Conservation (phyloP, 768 basidiomycete species). For the Lactifluus echinatus region DNA sequence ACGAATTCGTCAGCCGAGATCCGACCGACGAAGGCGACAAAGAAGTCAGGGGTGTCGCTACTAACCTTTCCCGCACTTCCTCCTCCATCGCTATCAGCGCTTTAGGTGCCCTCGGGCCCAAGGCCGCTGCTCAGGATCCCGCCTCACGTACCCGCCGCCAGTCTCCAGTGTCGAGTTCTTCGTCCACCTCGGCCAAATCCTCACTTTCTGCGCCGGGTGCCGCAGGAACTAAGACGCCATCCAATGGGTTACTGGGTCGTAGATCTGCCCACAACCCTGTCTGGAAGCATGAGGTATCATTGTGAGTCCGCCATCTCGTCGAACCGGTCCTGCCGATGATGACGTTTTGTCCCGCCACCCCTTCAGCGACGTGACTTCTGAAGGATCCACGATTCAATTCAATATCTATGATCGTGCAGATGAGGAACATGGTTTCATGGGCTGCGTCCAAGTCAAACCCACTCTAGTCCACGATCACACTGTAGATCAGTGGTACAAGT, state of each 20-base stretch:
- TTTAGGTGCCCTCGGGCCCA: conserved; percentile 52
- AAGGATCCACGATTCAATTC: conserved; percentile 72
- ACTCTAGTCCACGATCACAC: conserved; percentile 87
- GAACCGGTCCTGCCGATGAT: neutral
- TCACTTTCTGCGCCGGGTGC: conserved; percentile 19
- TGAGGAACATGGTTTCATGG: conserved; percentile 82
- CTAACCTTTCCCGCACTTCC: conserved; percentile 43
- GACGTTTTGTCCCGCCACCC: conserved; percentile 5
- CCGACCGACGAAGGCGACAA: conserved; percentile 80
- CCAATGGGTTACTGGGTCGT: conserved; percentile 41
- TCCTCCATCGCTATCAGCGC: conserved; percentile 60
- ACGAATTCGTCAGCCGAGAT: conserved; percentile 91
- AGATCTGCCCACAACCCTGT: conserved; percentile 81
- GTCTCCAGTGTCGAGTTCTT: conserved; percentile 13
- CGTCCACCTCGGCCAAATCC: conserved; percentile 17
- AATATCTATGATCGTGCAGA: conserved; percentile 87
- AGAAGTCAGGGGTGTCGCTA: conserved; percentile 78
- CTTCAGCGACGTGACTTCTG: conserved; percentile 86
- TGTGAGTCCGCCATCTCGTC: conserved; percentile 51
- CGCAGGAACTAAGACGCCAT: conserved; percentile 25
- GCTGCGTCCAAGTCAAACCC: conserved; percentile 86
- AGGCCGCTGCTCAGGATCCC: conserved; percentile 30
- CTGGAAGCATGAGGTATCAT: conserved; percentile 98
- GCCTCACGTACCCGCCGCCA: conserved; percentile 11
- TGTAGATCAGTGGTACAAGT: conserved; percentile 97